Evolutionary conservation across 2,329 filamentous ascomycete species (phyloP).

Genomic region (Aureobasidium sp.): DNA sequence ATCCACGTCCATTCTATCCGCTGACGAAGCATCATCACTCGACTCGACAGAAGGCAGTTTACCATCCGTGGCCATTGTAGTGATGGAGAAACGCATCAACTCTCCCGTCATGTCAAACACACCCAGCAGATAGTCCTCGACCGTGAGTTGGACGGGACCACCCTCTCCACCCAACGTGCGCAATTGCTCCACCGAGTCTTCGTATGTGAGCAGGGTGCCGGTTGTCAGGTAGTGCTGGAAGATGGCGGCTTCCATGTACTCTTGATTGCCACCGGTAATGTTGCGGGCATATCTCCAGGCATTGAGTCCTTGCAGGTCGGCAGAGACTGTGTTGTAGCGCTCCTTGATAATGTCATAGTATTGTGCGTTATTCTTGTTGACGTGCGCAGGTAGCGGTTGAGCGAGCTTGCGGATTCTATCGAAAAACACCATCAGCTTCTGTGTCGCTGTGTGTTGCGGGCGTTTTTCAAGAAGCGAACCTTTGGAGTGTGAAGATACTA

Average conservation of each 20-base stretch:
- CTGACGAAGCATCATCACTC: constrained; percentile 17
- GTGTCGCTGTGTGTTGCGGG: not conserved
- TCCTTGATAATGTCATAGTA: constrained; percentile 62
- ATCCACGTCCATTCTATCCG: constrained; percentile 29
- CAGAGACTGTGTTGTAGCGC: constrained; percentile 57
- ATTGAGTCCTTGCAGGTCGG: constrained; percentile 71
- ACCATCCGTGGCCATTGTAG: constrained; percentile 69
- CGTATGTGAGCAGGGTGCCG: constrained; percentile 62
- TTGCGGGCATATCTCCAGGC: constrained; percentile 71
- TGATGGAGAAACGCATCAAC: constrained; percentile 93
- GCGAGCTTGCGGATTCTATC: constrained; percentile 52
- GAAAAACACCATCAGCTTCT: not conserved
- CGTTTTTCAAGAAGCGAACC: constrained; percentile 37
- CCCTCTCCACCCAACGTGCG: constrained; percentile 29
- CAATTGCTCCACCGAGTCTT: constrained; percentile 43
- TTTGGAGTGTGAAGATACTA: constrained; percentile 77
- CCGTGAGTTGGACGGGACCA: constrained; percentile 54
- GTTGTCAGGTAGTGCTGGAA: constrained; percentile 80
- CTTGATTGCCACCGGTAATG: constrained; percentile 74
- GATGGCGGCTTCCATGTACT: constrained; percentile 84
- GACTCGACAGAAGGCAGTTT: constrained; percentile 39
- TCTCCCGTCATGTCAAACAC: constrained; percentile 92
- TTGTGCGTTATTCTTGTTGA: constrained; percentile 59
- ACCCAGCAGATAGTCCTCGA: constrained; percentile 81
- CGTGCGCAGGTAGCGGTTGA: constrained; percentile 55